Conservation (phyloP, 495 filamentous ascomycete genomes). For the Aspergillus indologenus region DNA sequence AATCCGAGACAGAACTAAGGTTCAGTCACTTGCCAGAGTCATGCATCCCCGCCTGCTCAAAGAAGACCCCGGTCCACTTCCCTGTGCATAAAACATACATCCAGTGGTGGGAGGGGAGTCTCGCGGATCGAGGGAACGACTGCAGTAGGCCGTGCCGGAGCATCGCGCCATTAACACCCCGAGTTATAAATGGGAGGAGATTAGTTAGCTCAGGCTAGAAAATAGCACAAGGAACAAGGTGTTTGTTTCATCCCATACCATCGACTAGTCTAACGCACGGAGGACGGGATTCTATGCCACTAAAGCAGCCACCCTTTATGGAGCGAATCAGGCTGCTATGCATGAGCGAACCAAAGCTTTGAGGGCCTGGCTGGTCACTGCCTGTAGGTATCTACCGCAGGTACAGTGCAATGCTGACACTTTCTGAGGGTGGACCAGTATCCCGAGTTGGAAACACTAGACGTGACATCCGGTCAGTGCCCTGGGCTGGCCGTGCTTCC, state of each 20-base stretch:
- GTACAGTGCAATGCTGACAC: background rate
- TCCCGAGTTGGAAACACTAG: no score
- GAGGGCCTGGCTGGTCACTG: background rate
- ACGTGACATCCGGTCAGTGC: no score
- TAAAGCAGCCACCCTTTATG: constrained; percentile 23
- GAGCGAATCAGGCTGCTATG: constrained; percentile 22
- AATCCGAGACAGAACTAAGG: constrained; percentile 1
- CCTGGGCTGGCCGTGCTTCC: background rate
- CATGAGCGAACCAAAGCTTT: constrained; percentile 12
- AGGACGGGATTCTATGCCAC: constrained; percentile 10
- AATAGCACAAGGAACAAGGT: background rate
- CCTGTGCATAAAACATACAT: background rate
- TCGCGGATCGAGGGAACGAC: background rate
- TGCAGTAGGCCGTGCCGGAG: background rate
- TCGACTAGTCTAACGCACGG: constrained; percentile 3
- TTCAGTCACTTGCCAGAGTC: background rate
- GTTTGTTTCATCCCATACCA: no score
- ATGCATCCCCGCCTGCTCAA: background rate
- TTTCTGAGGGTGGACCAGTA: no score
- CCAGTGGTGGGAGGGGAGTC: background rate
- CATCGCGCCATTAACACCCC: background rate
- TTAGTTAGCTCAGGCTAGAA: background rate
- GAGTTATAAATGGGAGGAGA: background rate
- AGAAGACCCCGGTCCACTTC: background rate
- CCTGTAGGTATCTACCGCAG: background rate